Conservation (phyloP, 352 stramenopile species). For the Phytophthora melonis region DNA sequence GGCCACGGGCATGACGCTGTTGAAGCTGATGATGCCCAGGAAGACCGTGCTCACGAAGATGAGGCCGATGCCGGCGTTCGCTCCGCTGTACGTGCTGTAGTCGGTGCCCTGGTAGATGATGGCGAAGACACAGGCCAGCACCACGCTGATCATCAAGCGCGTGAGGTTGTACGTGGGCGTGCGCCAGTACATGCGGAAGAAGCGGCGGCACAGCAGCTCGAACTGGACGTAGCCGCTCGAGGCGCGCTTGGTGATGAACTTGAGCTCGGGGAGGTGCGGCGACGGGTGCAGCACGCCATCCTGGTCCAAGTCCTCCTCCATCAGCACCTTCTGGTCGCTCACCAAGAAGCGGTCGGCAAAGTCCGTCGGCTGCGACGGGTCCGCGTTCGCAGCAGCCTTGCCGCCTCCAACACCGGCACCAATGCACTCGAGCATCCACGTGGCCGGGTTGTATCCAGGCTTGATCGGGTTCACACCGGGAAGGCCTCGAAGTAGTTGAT, state of each 20-base stretch:
- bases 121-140: not conserved
- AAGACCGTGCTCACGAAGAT: constrained; percentile 91
- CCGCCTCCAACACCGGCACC: constrained; percentile 48
- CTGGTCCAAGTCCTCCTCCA: constrained; percentile 57
- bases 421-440: constrained; percentile 40
- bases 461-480: constrained; percentile 58
- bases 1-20: constrained; percentile 35
- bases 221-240: constrained; percentile 39
- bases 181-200: constrained; percentile 3
- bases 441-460: constrained; percentile 49
- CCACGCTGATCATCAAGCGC: not conserved
- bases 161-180: constrained; percentile 1
- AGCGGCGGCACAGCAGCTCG: constrained; percentile 36
- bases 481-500: constrained; percentile 76
- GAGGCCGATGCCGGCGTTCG: constrained; percentile 70
- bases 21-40: constrained; percentile 47
- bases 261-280: constrained; percentile 44
- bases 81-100: constrained; percentile 47
- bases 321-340: constrained; percentile 48
- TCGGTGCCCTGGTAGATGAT: not conserved
- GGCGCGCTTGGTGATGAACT: constrained; percentile 54
- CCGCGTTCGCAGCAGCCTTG: constrained; percentile 33
- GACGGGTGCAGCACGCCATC: constrained; percentile 54
- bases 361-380: constrained; percentile 23
- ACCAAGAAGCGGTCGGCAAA: constrained; percentile 43